Percentiles rank a stretch among this genome's conserved stretches.
These are phyloP conservation scores for Emmonsia crescens DNA, from an alignment of 2,329 filamentous ascomycete species.

Conservation along the genomic window DNA sequence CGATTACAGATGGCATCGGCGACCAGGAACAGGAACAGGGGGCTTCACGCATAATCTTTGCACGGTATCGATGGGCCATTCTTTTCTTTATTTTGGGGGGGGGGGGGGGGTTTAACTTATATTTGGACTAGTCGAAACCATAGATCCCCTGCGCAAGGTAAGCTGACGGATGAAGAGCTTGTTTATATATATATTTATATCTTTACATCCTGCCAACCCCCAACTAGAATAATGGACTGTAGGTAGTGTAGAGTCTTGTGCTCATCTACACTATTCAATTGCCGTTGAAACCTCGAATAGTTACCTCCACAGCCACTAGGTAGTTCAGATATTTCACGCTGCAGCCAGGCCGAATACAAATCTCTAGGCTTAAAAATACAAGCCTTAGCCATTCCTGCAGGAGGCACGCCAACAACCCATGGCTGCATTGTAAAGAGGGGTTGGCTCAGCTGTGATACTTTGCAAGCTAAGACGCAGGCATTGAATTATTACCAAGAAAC, in stretches of 20 bases:
- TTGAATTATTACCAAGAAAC: too few species aligned
- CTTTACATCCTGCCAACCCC: too few species aligned
- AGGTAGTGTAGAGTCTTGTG: not conserved
- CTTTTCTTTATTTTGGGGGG: not conserved
- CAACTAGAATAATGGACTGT: too few species aligned
- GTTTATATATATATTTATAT: too few species aligned
- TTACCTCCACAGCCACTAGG: too few species aligned
- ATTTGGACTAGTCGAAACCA: not conserved
- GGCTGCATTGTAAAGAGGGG: not conserved
- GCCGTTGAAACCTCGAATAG: too few species aligned
- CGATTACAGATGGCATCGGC: too few species aligned
- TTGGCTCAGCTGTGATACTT: not conserved
- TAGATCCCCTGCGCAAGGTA: not conserved
- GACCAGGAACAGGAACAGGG: too few species aligned
- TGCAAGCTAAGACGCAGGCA: not conserved
- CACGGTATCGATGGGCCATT: not conserved
- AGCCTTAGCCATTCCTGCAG: not conserved
- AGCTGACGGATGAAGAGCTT: not conserved
- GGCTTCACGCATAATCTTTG: not conserved
- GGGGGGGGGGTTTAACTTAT: not conserved
- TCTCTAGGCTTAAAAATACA: not conserved
- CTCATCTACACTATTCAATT: not conserved
- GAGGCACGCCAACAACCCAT: not conserved
- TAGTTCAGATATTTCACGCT: not conserved
- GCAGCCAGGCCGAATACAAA: not conserved